Evolutionary conservation across 352 stramenopile species (phyloP), one percentile per base, ranked within the genome.

Genomic region (Phytopythium montanum): DNA sequence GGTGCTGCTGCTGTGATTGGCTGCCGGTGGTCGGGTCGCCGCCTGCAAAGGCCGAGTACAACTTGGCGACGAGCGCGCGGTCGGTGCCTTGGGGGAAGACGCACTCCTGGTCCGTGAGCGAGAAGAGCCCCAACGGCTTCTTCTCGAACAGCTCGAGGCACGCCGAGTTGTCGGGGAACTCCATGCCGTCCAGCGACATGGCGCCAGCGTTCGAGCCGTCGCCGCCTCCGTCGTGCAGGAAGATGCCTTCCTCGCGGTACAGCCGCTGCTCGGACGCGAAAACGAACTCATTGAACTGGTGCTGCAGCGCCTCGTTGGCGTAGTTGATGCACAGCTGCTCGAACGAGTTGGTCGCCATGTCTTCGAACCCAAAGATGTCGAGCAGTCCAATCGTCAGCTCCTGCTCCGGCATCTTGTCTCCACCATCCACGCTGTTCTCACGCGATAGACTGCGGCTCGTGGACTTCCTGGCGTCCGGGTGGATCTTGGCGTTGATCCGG

Each of bases 251-350:
- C 8, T 82, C 70, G 14, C 70, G 62, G 65, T 95, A 92, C 50
- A 94, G 57, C 28, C 75, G 66, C 61, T 96, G 85, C 64, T 96
- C 86, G 10, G 96, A 70, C 49, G 97, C 95, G 50, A 99, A 98
- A 33, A 98, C 89, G 62, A 94, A 93, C 69, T 84, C 67, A 55
- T 95, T 96, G 69, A 96, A 96, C 63, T 96, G 87, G 45, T 92
- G 78, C 62, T 96, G 87, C 19, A 96, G 70, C 44, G 81, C 74
- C 61, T 96, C 87, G 60, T 96, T 96, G 42, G 87, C 82, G 59
- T 94, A 96, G 63, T 96, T 96, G 70, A 96, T 96, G 59, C 85
- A 96, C n/a, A 96, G 73, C 61, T 96, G 87, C 65, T 96, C 87
- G 44, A 96, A 95, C 26, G 77, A 91, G 64, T 96, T 96, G 21